phyloP scores from a whole-genome alignment of 306 rosid species.

The Fragaria ananassa region DNA sequence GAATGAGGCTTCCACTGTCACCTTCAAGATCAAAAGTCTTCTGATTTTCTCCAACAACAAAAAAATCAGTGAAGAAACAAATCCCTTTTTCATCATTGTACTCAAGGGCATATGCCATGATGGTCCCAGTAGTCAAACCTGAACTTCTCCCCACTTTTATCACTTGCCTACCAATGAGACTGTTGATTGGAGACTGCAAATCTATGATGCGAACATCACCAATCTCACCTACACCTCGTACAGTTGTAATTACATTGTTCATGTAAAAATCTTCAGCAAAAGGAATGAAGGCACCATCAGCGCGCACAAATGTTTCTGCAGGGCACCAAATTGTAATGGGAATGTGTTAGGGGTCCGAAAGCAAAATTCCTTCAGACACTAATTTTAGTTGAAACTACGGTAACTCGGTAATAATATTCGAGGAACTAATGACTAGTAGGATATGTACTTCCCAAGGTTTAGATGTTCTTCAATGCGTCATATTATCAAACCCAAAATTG shows the following conservation, averaged over 20 bases:
- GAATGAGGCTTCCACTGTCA: slow-evolving; percentile 98
- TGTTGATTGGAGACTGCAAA: slow-evolving; percentile 85
- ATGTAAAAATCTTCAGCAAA: slow-evolving; percentile 80
- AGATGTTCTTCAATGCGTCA: not conserved
- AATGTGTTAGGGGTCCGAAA: slow-evolving; percentile 9
- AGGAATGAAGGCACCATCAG: slow-evolving; percentile 97
- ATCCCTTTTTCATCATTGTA: slow-evolving; percentile 96
- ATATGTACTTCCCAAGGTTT: not conserved
- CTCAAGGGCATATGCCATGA: slow-evolving; percentile 94
- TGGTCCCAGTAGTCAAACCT: slow-evolving; percentile 89
- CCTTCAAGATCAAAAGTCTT: slow-evolving; percentile 99
- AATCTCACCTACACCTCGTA: slow-evolving; percentile 84
- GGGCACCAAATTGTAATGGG: slow-evolving; percentile 35
- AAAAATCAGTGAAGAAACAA: slow-evolving; percentile 98
- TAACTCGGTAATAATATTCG: too few species aligned
- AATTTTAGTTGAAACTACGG: too few species aligned
- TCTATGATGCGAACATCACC: slow-evolving; percentile 86
- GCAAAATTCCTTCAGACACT: not conserved
- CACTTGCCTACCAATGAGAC: slow-evolving; percentile 92
- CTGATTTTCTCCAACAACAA: slow-evolving; percentile 96
- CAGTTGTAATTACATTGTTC: slow-evolving; percentile 59
- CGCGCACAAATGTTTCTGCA: slow-evolving; percentile 99
- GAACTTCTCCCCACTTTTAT: slow-evolving; percentile 98
- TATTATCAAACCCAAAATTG: not conserved
- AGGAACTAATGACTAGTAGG: too few species aligned